A percentile compares a stretch with the other conserved stretches of the same genome.
These are phyloP conservation scores for Volvox reticuliferus DNA, from an alignment of 139 green algal genomes.

Conservation along the genomic window DNA sequence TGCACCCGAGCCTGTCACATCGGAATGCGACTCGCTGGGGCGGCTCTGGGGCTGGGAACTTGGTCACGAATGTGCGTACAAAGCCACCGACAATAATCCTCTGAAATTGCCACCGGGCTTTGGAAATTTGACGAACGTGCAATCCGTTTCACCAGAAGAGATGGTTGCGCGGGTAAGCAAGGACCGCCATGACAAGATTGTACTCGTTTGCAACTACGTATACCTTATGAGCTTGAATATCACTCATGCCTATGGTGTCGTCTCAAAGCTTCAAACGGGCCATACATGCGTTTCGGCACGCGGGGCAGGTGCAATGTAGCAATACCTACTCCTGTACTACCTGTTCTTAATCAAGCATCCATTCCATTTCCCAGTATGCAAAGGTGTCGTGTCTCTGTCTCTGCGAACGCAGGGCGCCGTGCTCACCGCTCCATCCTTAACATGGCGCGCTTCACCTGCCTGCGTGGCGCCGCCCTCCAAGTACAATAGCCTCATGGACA, in stretches of 20 bases:
- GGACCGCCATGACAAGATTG: no score
- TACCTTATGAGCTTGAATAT: no score
- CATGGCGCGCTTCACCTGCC: constrained; percentile 12
- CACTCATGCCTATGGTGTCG: no score
- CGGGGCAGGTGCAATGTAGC: no score
- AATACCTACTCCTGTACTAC: no score
- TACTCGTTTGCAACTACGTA: no score
- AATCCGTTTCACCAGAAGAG: background rate
- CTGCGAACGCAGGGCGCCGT: constrained; percentile 19
- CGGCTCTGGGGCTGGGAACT: constrained; percentile 38
- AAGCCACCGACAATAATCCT: background rate
- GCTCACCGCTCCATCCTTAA: constrained; percentile 29
- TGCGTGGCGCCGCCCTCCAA: constrained; percentile 11
- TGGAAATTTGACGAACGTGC: background rate
- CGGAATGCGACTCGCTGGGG: background rate
- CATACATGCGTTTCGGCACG: no score
- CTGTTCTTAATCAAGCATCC: no score
- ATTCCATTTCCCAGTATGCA: no score
- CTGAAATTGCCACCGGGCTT: background rate
- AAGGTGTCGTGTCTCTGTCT: background rate
- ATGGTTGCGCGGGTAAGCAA: constrained; percentile 33
- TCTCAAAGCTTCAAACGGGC: no score
- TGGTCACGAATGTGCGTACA: constrained; percentile 22
- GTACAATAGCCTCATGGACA: constrained; percentile 46
- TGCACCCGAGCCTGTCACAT: background rate